Percentiles rank a stretch among this genome's conserved stretches.
These are phyloP conservation scores for Ammopiptanthus mongolicus DNA, from an alignment of 306 rosid genomes.

Conservation along the genomic window DNA sequence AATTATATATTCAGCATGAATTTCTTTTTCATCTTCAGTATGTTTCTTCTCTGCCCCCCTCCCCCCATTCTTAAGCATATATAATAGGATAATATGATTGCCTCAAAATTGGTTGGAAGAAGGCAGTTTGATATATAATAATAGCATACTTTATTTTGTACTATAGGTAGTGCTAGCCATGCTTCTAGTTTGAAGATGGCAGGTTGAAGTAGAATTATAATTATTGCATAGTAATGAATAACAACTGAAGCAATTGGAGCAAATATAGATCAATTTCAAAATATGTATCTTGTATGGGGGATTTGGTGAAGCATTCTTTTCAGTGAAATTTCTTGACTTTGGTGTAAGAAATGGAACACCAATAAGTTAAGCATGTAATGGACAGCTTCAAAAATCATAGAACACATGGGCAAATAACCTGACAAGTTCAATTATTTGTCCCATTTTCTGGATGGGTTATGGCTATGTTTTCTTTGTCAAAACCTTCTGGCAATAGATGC, in stretches of 20 bases:
- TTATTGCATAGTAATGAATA: not conserved
- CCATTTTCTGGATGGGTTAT: constrained; percentile 6
- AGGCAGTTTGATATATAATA: not conserved
- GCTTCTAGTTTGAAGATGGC: not conserved
- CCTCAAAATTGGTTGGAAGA: not conserved
- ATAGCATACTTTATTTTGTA: not conserved
- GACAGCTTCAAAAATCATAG: not conserved
- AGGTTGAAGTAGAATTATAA: not conserved
- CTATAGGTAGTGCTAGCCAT: not conserved
- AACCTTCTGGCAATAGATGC: constrained; percentile 38
- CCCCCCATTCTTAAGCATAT: not conserved
- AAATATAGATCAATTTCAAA: constrained; percentile 2
- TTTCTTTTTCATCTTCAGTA: not conserved
- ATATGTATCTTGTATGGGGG: not conserved
- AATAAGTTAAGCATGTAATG: constrained; percentile 12
- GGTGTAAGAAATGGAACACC: not conserved
- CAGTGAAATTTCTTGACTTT: not conserved
- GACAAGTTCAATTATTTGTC: constrained; percentile 19
- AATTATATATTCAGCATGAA: not conserved
- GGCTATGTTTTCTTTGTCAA: constrained; percentile 31
- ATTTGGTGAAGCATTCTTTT: constrained; percentile 1
- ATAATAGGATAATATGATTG: not conserved
- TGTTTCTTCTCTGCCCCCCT: not conserved
- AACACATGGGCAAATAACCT: not conserved
- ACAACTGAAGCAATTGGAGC: not conserved